phyloP scores from a whole-genome alignment of 805 yeast species.

The Hanseniaspora vineae region DNA sequence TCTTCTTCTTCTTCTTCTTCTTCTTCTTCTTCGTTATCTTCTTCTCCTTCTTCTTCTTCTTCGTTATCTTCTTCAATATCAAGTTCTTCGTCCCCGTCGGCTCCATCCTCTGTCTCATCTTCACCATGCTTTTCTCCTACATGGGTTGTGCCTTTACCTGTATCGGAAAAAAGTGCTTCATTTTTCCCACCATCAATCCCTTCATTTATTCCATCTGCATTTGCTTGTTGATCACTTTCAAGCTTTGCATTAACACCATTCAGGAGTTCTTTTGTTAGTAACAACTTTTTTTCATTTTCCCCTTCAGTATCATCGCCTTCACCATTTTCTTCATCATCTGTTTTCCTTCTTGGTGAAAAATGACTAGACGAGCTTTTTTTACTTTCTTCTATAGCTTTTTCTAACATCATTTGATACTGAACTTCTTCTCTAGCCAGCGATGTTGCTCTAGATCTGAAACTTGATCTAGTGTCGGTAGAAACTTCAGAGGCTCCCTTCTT shows the following conservation, averaged over 20 bases:
- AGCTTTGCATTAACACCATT: too few species aligned
- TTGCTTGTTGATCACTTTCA: too few species aligned
- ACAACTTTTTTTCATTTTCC: neutral
- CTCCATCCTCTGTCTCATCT: neutral
- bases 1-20: slow-evolving; percentile 2
- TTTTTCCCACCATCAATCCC: too few species aligned
- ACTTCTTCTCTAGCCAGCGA: slow-evolving; percentile 30
- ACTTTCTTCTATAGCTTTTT: slow-evolving; percentile 29
- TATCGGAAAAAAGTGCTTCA: too few species aligned
- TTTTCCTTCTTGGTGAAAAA: neutral
- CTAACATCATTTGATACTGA: slow-evolving; percentile 30
- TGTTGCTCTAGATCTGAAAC: slow-evolving; percentile 26
- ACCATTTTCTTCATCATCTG: slow-evolving; percentile 1
- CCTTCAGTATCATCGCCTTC: slow-evolving; percentile 3
- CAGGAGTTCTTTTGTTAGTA: too few species aligned
- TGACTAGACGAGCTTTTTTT: neutral
- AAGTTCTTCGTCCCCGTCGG: slow-evolving; percentile 5
- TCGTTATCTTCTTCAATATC: slow-evolving; percentile 3
- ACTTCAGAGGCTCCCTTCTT: too few species aligned
- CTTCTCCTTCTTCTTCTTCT: slow-evolving; percentile 4
- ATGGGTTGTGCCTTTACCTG: too few species aligned
- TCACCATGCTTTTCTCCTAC: too few species aligned
- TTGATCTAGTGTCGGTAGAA: neutral
- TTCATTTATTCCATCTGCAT: too few species aligned
- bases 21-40: too few species aligned